These are phyloP conservation scores for Picochlorum sp. DNA, from an alignment of 139 green algal genomes.

Conservation along the genomic window DNA sequence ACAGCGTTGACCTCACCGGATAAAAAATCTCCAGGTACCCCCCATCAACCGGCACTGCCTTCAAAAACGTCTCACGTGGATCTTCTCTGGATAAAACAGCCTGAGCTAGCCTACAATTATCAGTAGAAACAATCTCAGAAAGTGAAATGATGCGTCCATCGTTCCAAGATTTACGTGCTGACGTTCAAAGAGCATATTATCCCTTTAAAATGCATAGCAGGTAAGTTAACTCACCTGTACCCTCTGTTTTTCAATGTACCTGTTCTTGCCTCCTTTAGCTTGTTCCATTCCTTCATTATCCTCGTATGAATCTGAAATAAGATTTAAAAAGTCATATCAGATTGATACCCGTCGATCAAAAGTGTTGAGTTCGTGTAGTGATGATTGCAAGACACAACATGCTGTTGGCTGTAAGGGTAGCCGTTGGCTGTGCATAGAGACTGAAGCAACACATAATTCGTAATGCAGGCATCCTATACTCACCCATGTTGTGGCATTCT, in stretches of 20 bases:
- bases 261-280: conserved; percentile 24
- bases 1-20: too few species aligned
- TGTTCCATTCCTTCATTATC: conserved; percentile 27
- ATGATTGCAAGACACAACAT: too few species aligned
- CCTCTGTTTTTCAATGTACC: conserved; percentile 23
- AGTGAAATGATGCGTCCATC: too few species aligned
- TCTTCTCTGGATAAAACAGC: conserved; percentile 40
- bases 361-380: too few species aligned
- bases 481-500: not conserved
- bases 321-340: not conserved
- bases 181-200: too few species aligned
- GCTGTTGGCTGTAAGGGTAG: too few species aligned
- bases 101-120: too few species aligned
- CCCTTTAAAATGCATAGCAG: too few species aligned
- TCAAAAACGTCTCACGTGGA: conserved; percentile 44
- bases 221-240: conserved; percentile 16
- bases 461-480: not conserved
- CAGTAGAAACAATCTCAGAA: conserved; percentile 14
- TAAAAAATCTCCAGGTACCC: conserved; percentile 31
- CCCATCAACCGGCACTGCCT: conserved; percentile 23
- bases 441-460: not conserved
- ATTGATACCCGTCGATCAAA: not conserved
- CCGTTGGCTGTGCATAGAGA: too few species aligned
- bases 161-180: too few species aligned
- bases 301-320: not conserved